Percentiles rank a stretch among this genome's conserved stretches.
Conservation (phyloP, 345 rosid species). For the Lepidium didymum region DNA sequence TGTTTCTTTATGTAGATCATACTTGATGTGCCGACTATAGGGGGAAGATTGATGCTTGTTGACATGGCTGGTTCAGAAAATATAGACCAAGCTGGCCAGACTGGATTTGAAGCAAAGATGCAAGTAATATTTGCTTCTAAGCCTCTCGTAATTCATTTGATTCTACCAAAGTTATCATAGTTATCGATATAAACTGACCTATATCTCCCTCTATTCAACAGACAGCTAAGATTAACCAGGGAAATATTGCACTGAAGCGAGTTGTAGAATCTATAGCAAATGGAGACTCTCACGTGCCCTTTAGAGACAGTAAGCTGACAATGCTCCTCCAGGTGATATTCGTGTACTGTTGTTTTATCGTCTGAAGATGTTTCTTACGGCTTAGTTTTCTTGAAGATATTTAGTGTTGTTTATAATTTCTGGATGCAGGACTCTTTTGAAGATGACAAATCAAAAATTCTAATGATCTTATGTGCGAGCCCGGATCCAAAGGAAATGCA, state of each 20-base stretch:
- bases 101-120: slow-evolving; percentile 92
- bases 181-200: not conserved
- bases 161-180: not conserved
- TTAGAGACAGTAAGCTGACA: slow-evolving; percentile 93
- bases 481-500: slow-evolving; percentile 94
- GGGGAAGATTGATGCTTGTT: slow-evolving; percentile 94
- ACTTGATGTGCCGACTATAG: slow-evolving; percentile 94
- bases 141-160: not conserved
- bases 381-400: not conserved
- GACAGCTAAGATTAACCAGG: slow-evolving; percentile 97
- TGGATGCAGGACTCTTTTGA: slow-evolving; percentile 85
- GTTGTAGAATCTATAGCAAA: slow-evolving; percentile 98
- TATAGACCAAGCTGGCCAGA: slow-evolving; percentile 95
- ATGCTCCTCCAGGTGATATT: slow-evolving; percentile 81
- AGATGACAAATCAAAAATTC: slow-evolving; percentile 88
- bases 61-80: slow-evolving; percentile 99
- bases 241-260: slow-evolving; percentile 86
- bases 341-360: not conserved
- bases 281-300: slow-evolving; percentile 98
- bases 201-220: slow-evolving; percentile 30
- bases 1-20: slow-evolving; percentile 47
- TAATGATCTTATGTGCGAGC: slow-evolving; percentile 94
- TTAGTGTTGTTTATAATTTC: not conserved
- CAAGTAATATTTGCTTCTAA: slow-evolving; percentile 43
- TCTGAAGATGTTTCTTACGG: not conserved